These are phyloP conservation scores for Cucumis hystrix DNA, from an alignment of 306 rosid species.

Conservation along the genomic window DNA sequence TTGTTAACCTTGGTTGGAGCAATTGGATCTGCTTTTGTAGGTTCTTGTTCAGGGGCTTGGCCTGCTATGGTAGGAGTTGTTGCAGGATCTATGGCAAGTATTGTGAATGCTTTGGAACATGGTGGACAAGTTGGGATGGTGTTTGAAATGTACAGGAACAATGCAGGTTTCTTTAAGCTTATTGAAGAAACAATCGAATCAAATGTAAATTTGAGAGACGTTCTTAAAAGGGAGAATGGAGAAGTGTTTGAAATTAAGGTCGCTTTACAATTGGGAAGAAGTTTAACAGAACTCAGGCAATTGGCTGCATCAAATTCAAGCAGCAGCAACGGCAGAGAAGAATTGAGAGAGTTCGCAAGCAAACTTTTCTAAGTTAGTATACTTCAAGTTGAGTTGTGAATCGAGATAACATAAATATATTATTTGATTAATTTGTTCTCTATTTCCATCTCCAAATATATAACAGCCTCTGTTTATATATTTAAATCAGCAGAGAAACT, in stretches of 20 bases:
- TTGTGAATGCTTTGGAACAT: slow-evolving; percentile 57
- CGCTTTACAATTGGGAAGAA: slow-evolving; percentile 55
- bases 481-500: not conserved
- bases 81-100: slow-evolving; percentile 49
- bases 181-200: slow-evolving; percentile 43
- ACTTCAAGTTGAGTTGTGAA: not conserved
- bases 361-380: slow-evolving; percentile 35
- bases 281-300: slow-evolving; percentile 41
- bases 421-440: not conserved
- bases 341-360: slow-evolving; percentile 43
- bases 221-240: slow-evolving; percentile 44
- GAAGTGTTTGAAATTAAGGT: slow-evolving; percentile 43
- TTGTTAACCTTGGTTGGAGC: slow-evolving; percentile 43
- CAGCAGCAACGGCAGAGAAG: not conserved
- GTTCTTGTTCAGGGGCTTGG: slow-evolving; percentile 18
- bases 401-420: not conserved
- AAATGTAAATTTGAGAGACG: slow-evolving; percentile 29
- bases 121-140: slow-evolving; percentile 89
- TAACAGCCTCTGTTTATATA: not conserved
- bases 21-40: slow-evolving; percentile 26
- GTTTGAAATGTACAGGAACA: slow-evolving; percentile 50
- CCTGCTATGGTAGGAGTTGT: slow-evolving; percentile 37
- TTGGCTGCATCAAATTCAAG: slow-evolving; percentile 18
- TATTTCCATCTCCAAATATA: not conserved
- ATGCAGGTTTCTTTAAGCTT: slow-evolving; percentile 50